Evolutionary conservation across 2,329 filamentous ascomycete genomes (phyloP), one percentile per base, ranked within the genome.

Genomic region (Claviceps quebecensis): DNA sequence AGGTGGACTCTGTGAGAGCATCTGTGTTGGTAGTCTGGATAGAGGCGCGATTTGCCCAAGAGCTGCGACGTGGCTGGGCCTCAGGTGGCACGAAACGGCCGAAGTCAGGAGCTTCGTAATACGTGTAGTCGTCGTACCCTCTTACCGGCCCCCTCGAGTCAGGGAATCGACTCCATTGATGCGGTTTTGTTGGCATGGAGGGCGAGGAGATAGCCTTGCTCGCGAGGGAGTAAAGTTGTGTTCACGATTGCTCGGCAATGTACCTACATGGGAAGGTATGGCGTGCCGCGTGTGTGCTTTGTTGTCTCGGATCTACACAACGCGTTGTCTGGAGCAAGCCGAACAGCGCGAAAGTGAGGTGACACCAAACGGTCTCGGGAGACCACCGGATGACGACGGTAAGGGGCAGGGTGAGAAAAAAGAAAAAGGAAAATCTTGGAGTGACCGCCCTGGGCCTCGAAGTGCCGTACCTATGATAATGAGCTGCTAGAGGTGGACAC

Each of bases 81-180:
- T 66, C 64, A 53, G 63, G 49, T 34, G 64, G 64, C 47, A 43
- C 22, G 16, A 47, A 46, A 22, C 46, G 41, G 49, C 46, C 19
- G 49, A 47, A 38, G 23, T 50, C 50, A 47, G 49, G 41, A 17
- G 29, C n/a, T 39, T 36, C 34, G 36, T 43, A 39, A 51, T 52
- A 51, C 48, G 53, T 46, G 48, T 45, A 50, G 39, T 53, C 45
- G 48, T 54, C 51, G 45, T 45, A 54, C 50, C 50, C 53, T 47
- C 45, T 50, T 45, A 34, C 16, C 50, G 13, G 38, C 47, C 50
- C 44, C 50, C 49, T 50, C 47, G 74, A 67, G 55, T 70, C 65
- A 54, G 78, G 77, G 55, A 81, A 68, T 61, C 77, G 67, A 63
- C 77, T 77, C 77, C 77, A 80, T 67, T 80, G 81, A 40, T 75